Conservation (phyloP, 225 moss, liverwort and hornwort species). For the Thuidium tamariscinum region DNA sequence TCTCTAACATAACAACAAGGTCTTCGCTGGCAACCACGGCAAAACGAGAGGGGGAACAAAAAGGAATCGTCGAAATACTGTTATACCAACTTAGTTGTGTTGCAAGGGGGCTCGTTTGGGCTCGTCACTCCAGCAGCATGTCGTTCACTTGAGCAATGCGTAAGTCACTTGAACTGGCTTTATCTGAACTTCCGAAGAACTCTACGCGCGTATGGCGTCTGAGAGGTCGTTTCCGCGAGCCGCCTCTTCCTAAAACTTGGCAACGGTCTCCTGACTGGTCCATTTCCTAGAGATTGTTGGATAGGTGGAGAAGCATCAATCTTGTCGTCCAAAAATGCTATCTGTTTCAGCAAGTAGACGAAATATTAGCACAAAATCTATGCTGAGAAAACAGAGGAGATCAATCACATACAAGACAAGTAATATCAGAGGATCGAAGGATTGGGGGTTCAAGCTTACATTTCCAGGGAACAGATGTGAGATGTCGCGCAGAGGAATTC, state of each 20-base stretch:
- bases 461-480: constrained; percentile 24
- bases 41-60: neutral
- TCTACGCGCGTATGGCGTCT: neutral
- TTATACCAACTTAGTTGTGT: neutral
- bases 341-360: neutral
- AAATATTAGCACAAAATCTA: neutral
- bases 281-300: neutral
- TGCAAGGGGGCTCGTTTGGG: neutral
- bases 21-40: neutral
- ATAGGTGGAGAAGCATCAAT: neutral
- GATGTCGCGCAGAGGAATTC: constrained; percentile 28
- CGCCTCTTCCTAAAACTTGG: constrained; percentile 17
- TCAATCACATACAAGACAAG: neutral
- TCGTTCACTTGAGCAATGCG: neutral
- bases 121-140: neutral
- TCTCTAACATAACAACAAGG: neutral
- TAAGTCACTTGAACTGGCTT: neutral
- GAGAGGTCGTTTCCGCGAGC: neutral
- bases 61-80: neutral
- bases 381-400: neutral
- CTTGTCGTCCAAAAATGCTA: neutral
- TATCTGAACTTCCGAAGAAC: constrained; percentile 28
- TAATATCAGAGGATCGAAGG: neutral
- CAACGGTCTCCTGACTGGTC: neutral
- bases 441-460: neutral